Evolutionary conservation across 2,329 filamentous ascomycete species (phyloP), one percentile per base, ranked within the genome.

Genomic region (Hymenoscyphus fructigenus): DNA sequence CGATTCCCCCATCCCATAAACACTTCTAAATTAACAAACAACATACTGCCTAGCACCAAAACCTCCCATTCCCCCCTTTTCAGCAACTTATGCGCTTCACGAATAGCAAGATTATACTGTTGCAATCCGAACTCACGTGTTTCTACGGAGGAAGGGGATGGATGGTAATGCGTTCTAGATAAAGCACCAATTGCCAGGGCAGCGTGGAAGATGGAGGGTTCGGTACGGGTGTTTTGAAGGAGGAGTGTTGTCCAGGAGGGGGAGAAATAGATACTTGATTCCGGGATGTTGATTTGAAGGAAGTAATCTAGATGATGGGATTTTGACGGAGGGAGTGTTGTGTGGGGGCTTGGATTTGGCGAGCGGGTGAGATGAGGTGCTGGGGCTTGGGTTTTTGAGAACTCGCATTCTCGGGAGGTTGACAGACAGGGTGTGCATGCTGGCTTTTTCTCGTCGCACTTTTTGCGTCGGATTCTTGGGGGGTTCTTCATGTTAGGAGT

Each of bases 111-210:
- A 73, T 77, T 65, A 47, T 67, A 67, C 44, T 65, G 57, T 15
- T 20, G 57, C 12, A 50, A 70, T 68, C 1, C 66, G 72, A 62
- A 76, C 73, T 14, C 77, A 75, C 2, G 73, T 73, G 1, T 73
- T 76, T 6, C 72, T 73, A 23, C 77, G 77, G 75, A 75, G 72
- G 1, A 72, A 73, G 9, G 72, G 77, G 69, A 72, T 66, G 68
- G 63, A 77, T 56, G 58, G 73, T 63, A 70, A 69, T 7, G 62
- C 75, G 1, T 74, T 71, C 66, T 55, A 38, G 57, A 60, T 17
- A 62, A 57, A 17, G 65, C 59, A 23, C 61, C 32, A 32, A 67
- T 62, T 23, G 65, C 62, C 20, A 67, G 38, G 12, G 53, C 62
- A 2, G 62, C 44, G 26, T 67, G 57, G 6, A 47, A 34, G 3